These are phyloP conservation scores for Diaporthe velutina DNA, from an alignment of 2,329 filamentous ascomycete genomes.

Conservation along the genomic window DNA sequence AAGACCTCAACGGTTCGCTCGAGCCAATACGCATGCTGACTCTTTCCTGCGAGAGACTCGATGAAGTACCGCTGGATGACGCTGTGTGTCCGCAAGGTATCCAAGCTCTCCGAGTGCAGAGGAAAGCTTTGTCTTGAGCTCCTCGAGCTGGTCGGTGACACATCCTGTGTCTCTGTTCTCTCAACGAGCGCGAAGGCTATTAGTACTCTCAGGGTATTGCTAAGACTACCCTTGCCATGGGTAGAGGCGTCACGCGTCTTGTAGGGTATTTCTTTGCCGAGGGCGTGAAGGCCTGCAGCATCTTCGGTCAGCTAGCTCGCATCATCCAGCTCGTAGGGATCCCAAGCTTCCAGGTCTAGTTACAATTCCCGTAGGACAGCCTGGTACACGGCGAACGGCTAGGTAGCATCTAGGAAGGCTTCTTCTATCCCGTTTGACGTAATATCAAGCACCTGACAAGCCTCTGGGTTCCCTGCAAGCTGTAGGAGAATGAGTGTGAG, in stretches of 20 bases:
- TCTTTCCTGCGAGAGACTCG: constrained; percentile 57
- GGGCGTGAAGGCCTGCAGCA: constrained; percentile 55
- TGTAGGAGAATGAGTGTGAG: not conserved
- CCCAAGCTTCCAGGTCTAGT: too few species aligned
- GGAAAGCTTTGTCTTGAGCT: constrained; percentile 55
- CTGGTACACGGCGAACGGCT: too few species aligned
- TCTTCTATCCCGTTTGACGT: too few species aligned
- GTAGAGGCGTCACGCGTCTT: constrained; percentile 55
- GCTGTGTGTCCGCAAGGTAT: constrained; percentile 63
- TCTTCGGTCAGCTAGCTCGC: not conserved
- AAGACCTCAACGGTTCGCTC: constrained; percentile 62
- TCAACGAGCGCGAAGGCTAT: constrained; percentile 67
- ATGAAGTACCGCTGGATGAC: constrained; percentile 67
- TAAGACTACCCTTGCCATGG: constrained; percentile 53
- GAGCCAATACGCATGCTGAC: constrained; percentile 61
- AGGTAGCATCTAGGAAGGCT: too few species aligned
- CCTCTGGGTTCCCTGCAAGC: too few species aligned
- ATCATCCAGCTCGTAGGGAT: too few species aligned
- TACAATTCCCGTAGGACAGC: too few species aligned
- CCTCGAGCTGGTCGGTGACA: constrained; percentile 56
- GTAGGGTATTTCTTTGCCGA: constrained; percentile 58
- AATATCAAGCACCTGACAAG: not conserved
- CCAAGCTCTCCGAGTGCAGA: constrained; percentile 58
- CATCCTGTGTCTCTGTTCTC: constrained; percentile 59
- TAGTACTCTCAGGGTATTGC: constrained; percentile 63